Conservation (phyloP, 306 rosid species). For the Hippophae rhamnoides region DNA sequence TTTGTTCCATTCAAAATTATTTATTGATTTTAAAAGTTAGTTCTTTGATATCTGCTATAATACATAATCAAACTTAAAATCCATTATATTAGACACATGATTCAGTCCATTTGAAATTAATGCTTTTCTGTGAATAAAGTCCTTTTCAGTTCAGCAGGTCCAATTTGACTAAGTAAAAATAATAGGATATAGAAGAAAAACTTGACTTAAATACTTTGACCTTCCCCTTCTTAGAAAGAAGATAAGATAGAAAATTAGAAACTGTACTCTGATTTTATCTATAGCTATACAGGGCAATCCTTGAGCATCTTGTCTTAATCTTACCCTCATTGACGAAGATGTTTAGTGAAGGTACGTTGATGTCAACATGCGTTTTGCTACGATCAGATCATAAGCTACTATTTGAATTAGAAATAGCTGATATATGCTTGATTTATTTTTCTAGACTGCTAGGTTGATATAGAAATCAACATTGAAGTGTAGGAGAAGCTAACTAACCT, state of each 20-base stretch:
- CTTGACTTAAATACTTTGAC: background rate
- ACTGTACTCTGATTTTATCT: background rate
- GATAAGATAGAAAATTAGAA: background rate
- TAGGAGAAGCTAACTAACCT: background rate
- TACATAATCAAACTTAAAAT: too few species aligned
- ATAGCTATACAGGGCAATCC: background rate
- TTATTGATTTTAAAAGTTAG: too few species aligned
- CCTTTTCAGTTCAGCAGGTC: background rate
- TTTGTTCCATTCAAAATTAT: too few species aligned
- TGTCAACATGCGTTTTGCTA: too few species aligned
- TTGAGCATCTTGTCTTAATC: background rate
- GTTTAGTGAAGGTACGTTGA: background rate
- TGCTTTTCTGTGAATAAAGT: too few species aligned
- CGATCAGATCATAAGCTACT: background rate
- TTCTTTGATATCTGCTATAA: too few species aligned
- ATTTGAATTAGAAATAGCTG: background rate
- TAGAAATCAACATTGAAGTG: background rate
- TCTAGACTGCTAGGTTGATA: too few species aligned
- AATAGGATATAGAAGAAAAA: background rate
- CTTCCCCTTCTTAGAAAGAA: background rate
- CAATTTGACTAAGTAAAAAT: background rate
- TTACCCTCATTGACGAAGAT: slow-evolving; percentile 13
- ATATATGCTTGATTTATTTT: too few species aligned
- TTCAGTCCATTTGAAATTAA: background rate
- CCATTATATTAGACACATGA: too few species aligned